phyloP scores from a whole-genome alignment of 179 eudicot genomes.

The Camellia oleifera region DNA sequence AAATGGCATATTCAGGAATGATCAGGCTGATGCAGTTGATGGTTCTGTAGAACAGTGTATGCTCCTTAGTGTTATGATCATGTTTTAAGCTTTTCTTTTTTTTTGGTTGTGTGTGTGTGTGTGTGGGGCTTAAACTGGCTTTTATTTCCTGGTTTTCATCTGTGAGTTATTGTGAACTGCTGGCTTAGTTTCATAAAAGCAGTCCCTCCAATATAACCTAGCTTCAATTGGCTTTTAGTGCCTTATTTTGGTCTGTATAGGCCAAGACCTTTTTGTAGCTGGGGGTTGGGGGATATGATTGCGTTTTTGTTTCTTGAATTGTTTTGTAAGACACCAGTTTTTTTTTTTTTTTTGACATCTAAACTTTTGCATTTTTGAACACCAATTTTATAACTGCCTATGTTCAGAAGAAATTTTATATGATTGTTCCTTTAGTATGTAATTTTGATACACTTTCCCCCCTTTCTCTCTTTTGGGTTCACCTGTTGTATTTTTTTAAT shows the following conservation, averaged over 20 bases:
- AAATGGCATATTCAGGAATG: slow-evolving; percentile 55
- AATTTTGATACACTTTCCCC: background rate
- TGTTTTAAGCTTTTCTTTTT: background rate
- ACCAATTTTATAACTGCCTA: background rate
- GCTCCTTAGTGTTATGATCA: slow-evolving; percentile 17
- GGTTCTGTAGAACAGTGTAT: slow-evolving; percentile 58
- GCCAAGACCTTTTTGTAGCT: background rate
- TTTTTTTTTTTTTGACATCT: background rate
- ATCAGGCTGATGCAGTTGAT: slow-evolving; percentile 53
- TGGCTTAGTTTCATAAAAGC: background rate
- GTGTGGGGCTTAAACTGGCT: background rate
- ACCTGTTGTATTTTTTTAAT: background rate
- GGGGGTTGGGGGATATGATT: slow-evolving; percentile 1
- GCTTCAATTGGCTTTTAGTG: background rate
- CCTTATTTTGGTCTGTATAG: background rate
- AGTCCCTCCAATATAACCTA: background rate
- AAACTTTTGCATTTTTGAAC: background rate
- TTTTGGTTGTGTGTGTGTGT: no score
- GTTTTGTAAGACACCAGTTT: no score
- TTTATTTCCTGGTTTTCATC: background rate
- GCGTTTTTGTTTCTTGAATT: background rate
- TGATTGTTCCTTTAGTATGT: background rate
- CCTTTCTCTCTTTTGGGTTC: background rate
- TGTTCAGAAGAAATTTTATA: background rate
- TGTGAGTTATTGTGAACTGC: slow-evolving; percentile 2